Conservation (phyloP, 768 basidiomycete genomes). For the Candolleomyces aberdarensis region DNA sequence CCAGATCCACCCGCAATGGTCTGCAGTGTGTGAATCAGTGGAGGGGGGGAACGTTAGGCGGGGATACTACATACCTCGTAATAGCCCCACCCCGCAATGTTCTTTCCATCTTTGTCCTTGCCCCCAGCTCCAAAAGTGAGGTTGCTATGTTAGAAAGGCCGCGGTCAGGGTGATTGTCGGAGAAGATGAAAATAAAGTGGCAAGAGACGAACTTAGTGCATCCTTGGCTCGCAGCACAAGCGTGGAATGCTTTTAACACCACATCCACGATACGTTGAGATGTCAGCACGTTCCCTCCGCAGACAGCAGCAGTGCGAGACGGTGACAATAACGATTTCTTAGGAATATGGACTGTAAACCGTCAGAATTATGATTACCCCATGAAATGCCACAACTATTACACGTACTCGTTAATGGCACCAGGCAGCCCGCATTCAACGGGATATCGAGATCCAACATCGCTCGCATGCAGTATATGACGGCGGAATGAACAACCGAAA, state of each 20-base stretch:
- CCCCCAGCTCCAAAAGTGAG: slow-evolving; percentile 87
- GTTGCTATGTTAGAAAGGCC: slow-evolving; percentile 48
- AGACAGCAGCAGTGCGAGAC: slow-evolving; percentile 84
- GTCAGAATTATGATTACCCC: neutral
- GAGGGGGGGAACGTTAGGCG: slow-evolving; percentile 24
- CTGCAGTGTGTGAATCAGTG: slow-evolving; percentile 19
- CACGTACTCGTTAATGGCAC: slow-evolving; percentile 74
- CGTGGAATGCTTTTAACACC: slow-evolving; percentile 88
- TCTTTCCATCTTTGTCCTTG: slow-evolving; percentile 76
- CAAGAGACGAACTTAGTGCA: slow-evolving; percentile 73
- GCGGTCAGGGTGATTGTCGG: neutral
- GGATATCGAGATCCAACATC: slow-evolving; percentile 85
- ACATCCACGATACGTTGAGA: slow-evolving; percentile 95
- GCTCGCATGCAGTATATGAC: slow-evolving; percentile 88
- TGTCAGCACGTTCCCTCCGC: slow-evolving; percentile 89
- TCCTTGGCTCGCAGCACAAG: slow-evolving; percentile 89
- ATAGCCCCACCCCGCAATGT: slow-evolving; percentile 84
- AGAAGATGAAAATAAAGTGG: neutral
- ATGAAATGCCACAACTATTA: slow-evolving; percentile 5
- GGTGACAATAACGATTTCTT: slow-evolving; percentile 76
- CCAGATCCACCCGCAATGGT: slow-evolving; percentile 95
- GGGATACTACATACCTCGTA: slow-evolving; percentile 58
- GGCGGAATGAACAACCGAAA: slow-evolving; percentile 83
- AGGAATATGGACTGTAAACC: slow-evolving; percentile 67
- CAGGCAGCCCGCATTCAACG: slow-evolving; percentile 91